Evolutionary conservation across 202 grass and related monocot species (phyloP).

Genomic region (Dendrocalamus latiflorus): DNA sequence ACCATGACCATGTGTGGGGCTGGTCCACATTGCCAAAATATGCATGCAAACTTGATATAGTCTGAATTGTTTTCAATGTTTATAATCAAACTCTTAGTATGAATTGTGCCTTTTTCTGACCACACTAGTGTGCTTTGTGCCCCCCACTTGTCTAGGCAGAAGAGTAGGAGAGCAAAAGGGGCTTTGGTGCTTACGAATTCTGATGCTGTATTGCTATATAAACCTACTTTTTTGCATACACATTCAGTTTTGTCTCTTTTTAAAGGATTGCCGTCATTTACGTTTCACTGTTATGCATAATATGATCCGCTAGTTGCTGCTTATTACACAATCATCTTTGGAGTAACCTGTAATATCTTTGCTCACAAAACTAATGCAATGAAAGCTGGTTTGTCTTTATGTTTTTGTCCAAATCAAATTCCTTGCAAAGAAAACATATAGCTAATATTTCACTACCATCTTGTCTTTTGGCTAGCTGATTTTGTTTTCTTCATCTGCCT

Average conservation of each 20-base stretch:
- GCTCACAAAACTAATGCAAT: not conserved
- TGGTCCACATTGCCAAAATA: not conserved
- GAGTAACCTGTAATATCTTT: constrained; percentile 11
- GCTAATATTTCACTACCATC: not conserved
- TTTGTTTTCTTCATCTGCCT: constrained; percentile 19
- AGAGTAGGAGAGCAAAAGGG: not conserved
- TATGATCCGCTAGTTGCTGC: not conserved
- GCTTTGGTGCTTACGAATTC: not conserved
- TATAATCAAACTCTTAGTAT: not conserved
- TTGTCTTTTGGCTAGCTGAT: constrained; percentile 7
- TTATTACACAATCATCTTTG: not conserved
- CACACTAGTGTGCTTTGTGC: not conserved
- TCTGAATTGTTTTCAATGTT: not conserved
- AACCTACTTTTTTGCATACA: not conserved
- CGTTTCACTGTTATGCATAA: not conserved
- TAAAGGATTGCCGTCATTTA: not conserved
- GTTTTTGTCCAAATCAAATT: constrained; percentile 8
- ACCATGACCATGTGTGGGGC: not conserved
- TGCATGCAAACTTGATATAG: not conserved
- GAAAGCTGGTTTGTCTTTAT: constrained; percentile 1
- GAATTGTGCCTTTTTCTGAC: not conserved
- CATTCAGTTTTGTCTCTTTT: not conserved
- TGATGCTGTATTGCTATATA: constrained; percentile 1
- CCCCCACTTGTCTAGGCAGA: not conserved
- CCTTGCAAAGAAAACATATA: not conserved